These are phyloP conservation scores for Paramecium caudatum DNA, from an alignment of 73 alveolate species.

Conservation along the genomic window DNA sequence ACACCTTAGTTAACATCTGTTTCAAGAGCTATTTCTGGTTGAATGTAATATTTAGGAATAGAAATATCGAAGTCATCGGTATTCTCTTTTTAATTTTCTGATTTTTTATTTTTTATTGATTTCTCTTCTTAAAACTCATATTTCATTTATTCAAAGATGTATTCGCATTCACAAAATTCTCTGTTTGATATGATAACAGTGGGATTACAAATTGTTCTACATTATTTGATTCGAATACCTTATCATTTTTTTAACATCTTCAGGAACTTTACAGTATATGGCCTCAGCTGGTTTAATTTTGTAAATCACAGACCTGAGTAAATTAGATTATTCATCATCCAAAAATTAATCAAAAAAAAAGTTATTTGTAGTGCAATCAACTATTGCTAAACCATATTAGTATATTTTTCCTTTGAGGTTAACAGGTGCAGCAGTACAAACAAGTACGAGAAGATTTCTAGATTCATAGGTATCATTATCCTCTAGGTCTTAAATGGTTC, in stretches of 20 bases:
- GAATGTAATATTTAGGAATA: background rate
- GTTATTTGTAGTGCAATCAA: constrained; percentile 83
- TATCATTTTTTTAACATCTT: constrained; percentile 35
- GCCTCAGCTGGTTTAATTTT: constrained; percentile 70
- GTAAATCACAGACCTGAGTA: constrained; percentile 49
- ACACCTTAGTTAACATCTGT: constrained; percentile 34
- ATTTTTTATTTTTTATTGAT: background rate
- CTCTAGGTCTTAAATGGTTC: constrained; percentile 77
- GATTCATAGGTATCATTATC: constrained; percentile 77
- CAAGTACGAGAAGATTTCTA: constrained; percentile 79
- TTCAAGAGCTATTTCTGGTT: background rate
- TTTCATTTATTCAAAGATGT: constrained; percentile 61
- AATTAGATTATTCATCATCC: constrained; percentile 65
- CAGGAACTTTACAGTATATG: background rate
- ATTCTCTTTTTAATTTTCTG: no score
- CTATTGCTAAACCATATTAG: constrained; percentile 84
- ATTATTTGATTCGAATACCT: background rate
- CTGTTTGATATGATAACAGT: constrained; percentile 14
- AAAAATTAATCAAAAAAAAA: constrained; percentile 80
- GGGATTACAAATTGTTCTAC: constrained; percentile 68
- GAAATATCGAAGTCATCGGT: background rate
- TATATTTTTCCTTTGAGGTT: constrained; percentile 66
- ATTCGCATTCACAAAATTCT: constrained; percentile 60
- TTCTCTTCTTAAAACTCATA: constrained; percentile 27
- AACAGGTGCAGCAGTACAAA: constrained; percentile 12